phyloP scores from a whole-genome alignment of 1,284 basidiomycete genomes.

The Mycena citricolor region DNA sequence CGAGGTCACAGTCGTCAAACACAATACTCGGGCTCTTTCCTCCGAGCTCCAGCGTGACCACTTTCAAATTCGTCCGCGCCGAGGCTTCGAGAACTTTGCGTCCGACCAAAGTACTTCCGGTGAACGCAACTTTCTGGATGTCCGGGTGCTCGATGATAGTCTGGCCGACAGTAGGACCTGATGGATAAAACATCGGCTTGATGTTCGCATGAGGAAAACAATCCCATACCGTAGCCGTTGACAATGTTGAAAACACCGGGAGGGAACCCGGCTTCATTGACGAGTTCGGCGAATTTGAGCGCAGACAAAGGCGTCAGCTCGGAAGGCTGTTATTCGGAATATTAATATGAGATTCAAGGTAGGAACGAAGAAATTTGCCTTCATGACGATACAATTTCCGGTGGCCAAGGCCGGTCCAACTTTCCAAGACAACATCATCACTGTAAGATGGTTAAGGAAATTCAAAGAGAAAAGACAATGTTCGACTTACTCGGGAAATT shows the following conservation, averaged over 20 bases:
- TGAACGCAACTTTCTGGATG: constrained; percentile 76
- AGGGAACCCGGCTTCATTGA: constrained; percentile 62
- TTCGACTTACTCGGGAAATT: constrained; percentile 60
- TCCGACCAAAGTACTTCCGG: constrained; percentile 79
- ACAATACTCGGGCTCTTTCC: constrained; percentile 87
- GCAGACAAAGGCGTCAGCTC: constrained; percentile 90
- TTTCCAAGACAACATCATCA: constrained; percentile 57
- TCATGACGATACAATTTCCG: constrained; percentile 82
- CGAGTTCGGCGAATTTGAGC: constrained; percentile 53
- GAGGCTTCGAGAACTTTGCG: constrained; percentile 84
- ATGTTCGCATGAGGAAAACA: constrained; percentile 48
- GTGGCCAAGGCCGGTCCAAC: constrained; percentile 65
- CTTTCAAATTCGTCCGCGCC: constrained; percentile 85
- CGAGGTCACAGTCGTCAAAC: constrained; percentile 75
- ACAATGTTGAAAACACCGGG: constrained; percentile 76
- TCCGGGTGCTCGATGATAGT: constrained; percentile 56
- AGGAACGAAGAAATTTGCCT: constrained; percentile 35
- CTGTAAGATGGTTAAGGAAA: constrained; percentile 29
- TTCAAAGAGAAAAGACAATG: not conserved
- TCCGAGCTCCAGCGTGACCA: constrained; percentile 89
- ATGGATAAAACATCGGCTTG: constrained; percentile 74
- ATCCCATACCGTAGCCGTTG: constrained; percentile 64
- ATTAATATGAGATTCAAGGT: not conserved
- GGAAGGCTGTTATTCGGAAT: constrained; percentile 48
- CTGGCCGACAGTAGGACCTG: constrained; percentile 70